Conservation (phyloP, 352 stramenopile species). For the Globisporangium camurandrum region DNA sequence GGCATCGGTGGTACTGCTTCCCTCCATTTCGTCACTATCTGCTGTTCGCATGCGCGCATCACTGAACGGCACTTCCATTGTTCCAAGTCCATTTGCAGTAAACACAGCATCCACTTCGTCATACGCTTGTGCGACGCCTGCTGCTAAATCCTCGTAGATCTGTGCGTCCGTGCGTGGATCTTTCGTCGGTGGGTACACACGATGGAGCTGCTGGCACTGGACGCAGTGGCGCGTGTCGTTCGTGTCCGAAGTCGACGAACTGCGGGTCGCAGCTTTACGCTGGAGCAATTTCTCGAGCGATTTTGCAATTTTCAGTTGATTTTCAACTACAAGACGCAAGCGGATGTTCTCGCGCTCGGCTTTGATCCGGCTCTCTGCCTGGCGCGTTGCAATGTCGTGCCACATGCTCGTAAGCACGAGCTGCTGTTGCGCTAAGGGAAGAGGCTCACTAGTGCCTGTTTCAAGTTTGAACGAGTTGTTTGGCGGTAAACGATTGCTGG, state of each 20-base stretch:
- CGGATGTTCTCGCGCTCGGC: slow-evolving; percentile 46
- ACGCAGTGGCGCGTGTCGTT: no score
- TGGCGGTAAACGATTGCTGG: neutral
- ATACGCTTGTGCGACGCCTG: no score
- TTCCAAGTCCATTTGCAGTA: slow-evolving; percentile 7
- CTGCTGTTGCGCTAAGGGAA: neutral
- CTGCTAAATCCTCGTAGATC: neutral
- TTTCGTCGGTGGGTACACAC: neutral
- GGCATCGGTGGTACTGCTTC: no score
- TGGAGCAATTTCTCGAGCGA: no score
- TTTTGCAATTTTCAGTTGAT: slow-evolving; percentile 59
- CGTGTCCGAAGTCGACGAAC: no score
- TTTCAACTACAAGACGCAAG: slow-evolving; percentile 45
- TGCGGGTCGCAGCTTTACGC: no score
- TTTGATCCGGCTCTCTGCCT: slow-evolving; percentile 24
- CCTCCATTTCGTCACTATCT: no score
- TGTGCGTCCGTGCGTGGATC: slow-evolving; percentile 1
- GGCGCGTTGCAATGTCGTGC: slow-evolving; percentile 10
- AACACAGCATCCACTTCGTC: slow-evolving; percentile 27
- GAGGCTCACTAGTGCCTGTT: no score
- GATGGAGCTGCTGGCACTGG: slow-evolving; percentile 1
- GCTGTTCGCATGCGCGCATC: slow-evolving; percentile 8
- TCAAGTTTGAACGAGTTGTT: neutral
- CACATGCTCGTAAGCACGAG: slow-evolving; percentile 15
- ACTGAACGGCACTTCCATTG: slow-evolving; percentile 4